Evolutionary conservation across 2,329 filamentous ascomycete genomes (phyloP), one percentile per base, ranked within the genome.

Genomic region (Microsporum ferrugineum): DNA sequence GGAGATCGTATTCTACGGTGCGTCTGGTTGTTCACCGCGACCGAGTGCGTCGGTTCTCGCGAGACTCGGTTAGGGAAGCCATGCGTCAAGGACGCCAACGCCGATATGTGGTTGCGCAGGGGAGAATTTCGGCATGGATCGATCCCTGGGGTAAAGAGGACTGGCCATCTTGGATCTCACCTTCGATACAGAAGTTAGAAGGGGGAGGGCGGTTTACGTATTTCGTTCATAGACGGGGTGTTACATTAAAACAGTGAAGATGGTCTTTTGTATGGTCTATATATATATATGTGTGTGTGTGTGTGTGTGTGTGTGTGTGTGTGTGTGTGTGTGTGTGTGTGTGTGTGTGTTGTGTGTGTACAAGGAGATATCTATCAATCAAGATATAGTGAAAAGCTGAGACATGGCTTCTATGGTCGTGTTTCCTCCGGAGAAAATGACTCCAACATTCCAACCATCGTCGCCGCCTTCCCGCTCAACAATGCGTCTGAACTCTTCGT

Each of bases 401-500:
- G 71, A 75, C 65, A 86, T 79, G 1, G 81, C 82, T 68, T 86
- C 83, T 8, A 86, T 75, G 0, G 83, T 85, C 1, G 83, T 86
- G 70, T 86, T 86, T 0, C 84, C 84, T n/a, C 84, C 84, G 65
- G 79, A 83, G 58, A 86, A 79, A 2, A 86, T 78, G 61, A 86
- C 72, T 0, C 81, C 83, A 14, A 86, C 68, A 74, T 86, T 83
- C 90, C 91, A 96, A 0, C 89, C 89, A 10, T 82, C 78, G 59
- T 83, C 79, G 0, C 88, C 88, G 0, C 78, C 88, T 72, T 91
- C 88, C 63, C 67, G 65, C 60, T 72, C 73, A 8, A 91, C 87
- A 73, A 87, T 73, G 10, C 69, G 71, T 62, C 89, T 78, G 64
- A 96, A 96, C 2, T 91, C 89, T 74, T 95, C 89, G 71, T 96